Base-by-base conservation (phyloP, 2,329 filamentous ascomycete genomes). In the Thelonectria discophora region DNA sequence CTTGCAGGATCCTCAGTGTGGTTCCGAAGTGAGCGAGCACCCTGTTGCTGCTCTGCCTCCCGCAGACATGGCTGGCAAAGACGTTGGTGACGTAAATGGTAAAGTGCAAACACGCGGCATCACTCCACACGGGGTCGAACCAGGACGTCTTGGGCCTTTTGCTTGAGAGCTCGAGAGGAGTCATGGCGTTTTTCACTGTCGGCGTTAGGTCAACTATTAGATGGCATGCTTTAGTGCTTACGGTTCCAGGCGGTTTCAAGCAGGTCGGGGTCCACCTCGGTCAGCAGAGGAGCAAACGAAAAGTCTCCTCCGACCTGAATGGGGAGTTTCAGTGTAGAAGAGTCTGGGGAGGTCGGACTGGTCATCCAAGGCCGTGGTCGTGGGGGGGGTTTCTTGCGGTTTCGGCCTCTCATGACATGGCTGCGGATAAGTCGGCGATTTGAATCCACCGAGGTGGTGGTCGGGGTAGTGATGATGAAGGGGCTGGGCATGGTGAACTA, bases 341-440 rank as follows among this genome's bases (percentile, higher is more conserved):
- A n/a, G n/a, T n/a, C n/a, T n/a, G 32, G 21, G 11, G 45, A 34
- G 20, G 15, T 7, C 13, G 11, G 10, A 8, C n/a, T 21, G 8
- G 12, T 32, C 12, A 53, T 48, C 55, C 55, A 58, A 8, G 55
- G 27, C 9, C 30, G 50, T 10, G 45, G 46, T 9, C 45, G 21
- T 32, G 24, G 24, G 7, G 46, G 34, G 10, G 37, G 40, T 17
- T 55, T 56, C 47, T 49, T 56, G 20, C 47, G 40, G 32, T 64
- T 64, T 32, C 40, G 51, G 9, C 58, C 62, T 15, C 47, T 39
- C 62, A 64, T 64, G 13, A 56, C 55, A 48, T 61, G 62, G 34
- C 62, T 61, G 3, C 62, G 58, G 21, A 64, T 58, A 11, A 52
- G 3, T 6, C 13, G 40, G 5, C 54, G 46, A 11, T 59, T 48